phyloP scores from a whole-genome alignment of 2,329 filamentous ascomycete species.

The Nemania bipapillata region DNA sequence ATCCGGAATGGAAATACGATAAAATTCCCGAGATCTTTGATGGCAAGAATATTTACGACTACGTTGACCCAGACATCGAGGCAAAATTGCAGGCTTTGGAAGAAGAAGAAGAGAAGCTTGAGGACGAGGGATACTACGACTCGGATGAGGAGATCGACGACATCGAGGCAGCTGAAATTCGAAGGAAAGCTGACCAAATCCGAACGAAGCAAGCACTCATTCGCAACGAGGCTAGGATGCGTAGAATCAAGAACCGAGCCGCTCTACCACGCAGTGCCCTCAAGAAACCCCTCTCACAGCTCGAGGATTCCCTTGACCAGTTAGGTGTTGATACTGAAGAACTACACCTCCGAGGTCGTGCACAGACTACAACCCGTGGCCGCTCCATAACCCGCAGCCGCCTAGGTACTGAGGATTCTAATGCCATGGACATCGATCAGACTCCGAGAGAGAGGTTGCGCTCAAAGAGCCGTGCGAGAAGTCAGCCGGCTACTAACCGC shows the following conservation, averaged over 20 bases:
- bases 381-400: conserved; percentile 74
- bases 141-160: conserved; percentile 85
- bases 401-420: conserved; percentile 70
- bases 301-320: conserved; percentile 84
- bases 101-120: conserved; percentile 92
- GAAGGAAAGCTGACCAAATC: conserved; percentile 93
- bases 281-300: conserved; percentile 84
- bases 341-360: conserved; percentile 77
- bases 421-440: conserved; percentile 79
- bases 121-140: conserved; percentile 93
- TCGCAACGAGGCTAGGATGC: conserved; percentile 92
- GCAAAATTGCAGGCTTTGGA: conserved; percentile 90
- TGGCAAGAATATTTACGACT: conserved; percentile 97
- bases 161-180: conserved; percentile 85
- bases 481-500: conserved; percentile 72
- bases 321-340: conserved; percentile 86
- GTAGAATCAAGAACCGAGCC: conserved; percentile 97
- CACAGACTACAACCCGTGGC: conserved; percentile 74
- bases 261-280: conserved; percentile 86
- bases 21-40: conserved; percentile 93
- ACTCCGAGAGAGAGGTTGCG: conserved; percentile 69
- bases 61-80: conserved; percentile 96
- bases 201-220: conserved; percentile 93
- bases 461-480: conserved; percentile 77
- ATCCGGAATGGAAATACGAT: conserved; percentile 95